Evolutionary conservation across 768 basidiomycete genomes (phyloP), one percentile per base, ranked within the genome.

Genomic region (Fomitopsis serialis): DNA sequence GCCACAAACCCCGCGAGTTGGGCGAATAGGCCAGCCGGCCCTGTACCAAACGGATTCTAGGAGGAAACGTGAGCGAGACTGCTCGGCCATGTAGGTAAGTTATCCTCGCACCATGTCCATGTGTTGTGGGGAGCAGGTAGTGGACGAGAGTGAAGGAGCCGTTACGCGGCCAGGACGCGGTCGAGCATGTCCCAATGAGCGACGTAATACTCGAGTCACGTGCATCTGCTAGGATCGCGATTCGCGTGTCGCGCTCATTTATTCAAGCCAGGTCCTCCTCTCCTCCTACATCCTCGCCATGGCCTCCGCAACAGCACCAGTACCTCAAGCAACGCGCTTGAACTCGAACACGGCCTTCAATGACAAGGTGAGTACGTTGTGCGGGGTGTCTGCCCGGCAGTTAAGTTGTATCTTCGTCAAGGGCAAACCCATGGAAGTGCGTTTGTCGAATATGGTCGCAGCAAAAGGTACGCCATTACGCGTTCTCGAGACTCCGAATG

Each of bases 401-500:
- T n/a, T n/a, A n/a, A n/a, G n/a, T n/a, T 35, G 34, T 53, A 52
- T 23, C 22, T 24, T 48, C 58, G 47, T 60, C 23, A 60, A 97
- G 92, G 91, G 93, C 58, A 98, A 99, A 73, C 94, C 95, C 17
- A 98, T 95, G 87, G 96, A 99, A 72, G 85, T 98, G 59, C 87
- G 96, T 59, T 74, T 95, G 72, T 96, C 93, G 48, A 99, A 98
- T 70, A 85, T 99, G 90, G 87, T 95, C 57, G 96, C 96, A 42
- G 96, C 96, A 23, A 98, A 98, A 78, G 92, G 92, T 86, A 51
- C n/a, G 71, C 69, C 34, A 3, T 7, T 42, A 47, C 36, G 11
- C 5, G 29, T 32, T 32, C 32, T n/a, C n/a, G n/a, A n/a, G n/a
- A n/a, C n/a, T n/a, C n/a, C n/a, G n/a, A n/a, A n/a, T n/a, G n/a